Base-by-base conservation (phyloP, 2,329 filamentous ascomycete species). In the Neofusicoccum sp. region DNA sequence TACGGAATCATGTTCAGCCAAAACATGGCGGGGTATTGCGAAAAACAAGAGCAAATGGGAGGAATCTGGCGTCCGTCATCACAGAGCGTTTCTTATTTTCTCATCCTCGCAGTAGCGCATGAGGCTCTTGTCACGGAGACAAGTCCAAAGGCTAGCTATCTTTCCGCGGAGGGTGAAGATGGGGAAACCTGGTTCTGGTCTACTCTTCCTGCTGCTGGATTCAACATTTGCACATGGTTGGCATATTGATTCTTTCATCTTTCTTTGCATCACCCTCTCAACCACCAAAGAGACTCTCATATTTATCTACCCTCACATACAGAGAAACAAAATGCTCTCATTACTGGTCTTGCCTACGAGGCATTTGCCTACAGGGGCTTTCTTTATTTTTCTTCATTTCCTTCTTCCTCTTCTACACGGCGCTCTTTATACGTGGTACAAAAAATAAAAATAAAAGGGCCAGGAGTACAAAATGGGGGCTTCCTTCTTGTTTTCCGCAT, bases 71-170 rank as follows among this genome's bases (percentile, higher is more conserved):
- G 49, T 54, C 49, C 30, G 28, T 49, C 49, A 54, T 40, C 38
- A 40, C 28, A 54, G 40, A 54, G 49, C 49, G 49, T 54, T 54
- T 28, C 49, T 28, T 54, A 20, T 54, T 40, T 53, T n/a, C 45
- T 34, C 16, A n/a, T 26, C 14, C 43, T 47, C 43, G 7, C 49
- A 20, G 34, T 41, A 41, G 49, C 31, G 34, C 49, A 12, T 54
- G 12, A 54, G 40, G 49, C 49, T 41, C 49, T 41, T 41, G 49
- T 40, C 34, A 30, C 14, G 11, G 24, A 33, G 8, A 20, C 20
- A 20, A 20, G 20, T 20, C 20, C 49, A 54, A 33, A 36, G 30
- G 49, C 36, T 11, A 28, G 20, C n/a, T 30, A 33, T 53, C 20
- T 53, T 38, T 28, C 48, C 20, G 20, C 20, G 20, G 20, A 20